Evolutionary conservation across 1,284 basidiomycete genomes (phyloP), one percentile per base, ranked within the genome.

Genomic region (Abortiporus biennis): DNA sequence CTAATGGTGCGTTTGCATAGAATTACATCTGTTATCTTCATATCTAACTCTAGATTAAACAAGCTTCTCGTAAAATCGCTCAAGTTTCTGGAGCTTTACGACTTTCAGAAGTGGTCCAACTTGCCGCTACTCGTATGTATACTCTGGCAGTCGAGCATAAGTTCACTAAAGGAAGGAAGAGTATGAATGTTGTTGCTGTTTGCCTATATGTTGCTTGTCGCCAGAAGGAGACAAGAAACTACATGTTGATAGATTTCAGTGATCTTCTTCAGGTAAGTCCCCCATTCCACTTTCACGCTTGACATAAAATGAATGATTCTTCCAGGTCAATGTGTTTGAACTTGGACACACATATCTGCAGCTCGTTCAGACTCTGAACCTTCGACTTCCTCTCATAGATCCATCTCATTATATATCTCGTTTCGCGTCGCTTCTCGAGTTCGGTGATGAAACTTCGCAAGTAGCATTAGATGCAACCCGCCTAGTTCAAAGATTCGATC

Each of bases 161-260:
- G 54, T 96, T 96, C 61, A 93, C 90, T 9, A 91, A 92, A 59
- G 96, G 96, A 2, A 78, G 96, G 25, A 85, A 88, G 56, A 89
- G 88, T 51, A 76, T 92, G 59, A 94, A 97, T 54, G 92, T 98
- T 44, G 85, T 95, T 21, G 95, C 94, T 0, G 87, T 93, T 36
- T 99, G 96, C 62, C 74, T 98, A 38, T 99, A 99, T 59, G 81
- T 97, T 38, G 92, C 93, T 5, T 96, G 93, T 58, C 69, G 96
- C 44, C 84, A 93, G 63, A 90, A 89, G 55, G 91, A 95, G 63
- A 91, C 86, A 0, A 71, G 85, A 30, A 86, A 83, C 46, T 92
- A 95, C 60, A 99, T 99, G 96, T 80, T 99, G 27, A 99, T 99
- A 51, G 96, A 99, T 66, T 98, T 99, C 59, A 90, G 88, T 12